A percentile compares a stretch with the other conserved stretches of the same genome.
These are phyloP conservation scores for Lasiodiplodia gonubiensis DNA, from an alignment of 2,329 filamentous ascomycete species.

Conservation along the genomic window DNA sequence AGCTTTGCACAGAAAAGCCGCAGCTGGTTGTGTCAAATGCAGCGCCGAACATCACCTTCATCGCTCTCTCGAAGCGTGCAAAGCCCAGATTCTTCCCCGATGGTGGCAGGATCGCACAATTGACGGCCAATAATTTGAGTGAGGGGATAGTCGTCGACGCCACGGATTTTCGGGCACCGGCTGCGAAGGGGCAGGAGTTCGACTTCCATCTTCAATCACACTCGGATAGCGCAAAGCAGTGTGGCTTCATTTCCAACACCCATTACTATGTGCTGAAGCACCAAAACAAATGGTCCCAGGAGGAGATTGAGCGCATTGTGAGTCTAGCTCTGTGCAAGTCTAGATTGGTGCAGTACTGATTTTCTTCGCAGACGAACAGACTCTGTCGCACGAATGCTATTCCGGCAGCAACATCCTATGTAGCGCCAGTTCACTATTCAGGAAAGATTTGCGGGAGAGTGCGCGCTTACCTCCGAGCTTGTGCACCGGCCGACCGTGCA, in stretches of 20 bases:
- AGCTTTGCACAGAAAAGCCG: neutral
- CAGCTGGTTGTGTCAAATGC: too few relatives aligned
- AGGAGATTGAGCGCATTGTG: neutral
- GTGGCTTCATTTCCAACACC: neutral
- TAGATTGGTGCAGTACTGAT: neutral
- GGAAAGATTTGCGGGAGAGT: conserved; percentile 3
- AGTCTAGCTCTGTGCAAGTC: neutral
- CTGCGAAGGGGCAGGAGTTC: neutral
- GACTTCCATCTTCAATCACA: conserved; percentile 10
- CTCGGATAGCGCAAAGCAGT: neutral
- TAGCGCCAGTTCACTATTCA: neutral
- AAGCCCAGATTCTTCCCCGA: neutral
- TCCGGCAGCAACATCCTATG: neutral
- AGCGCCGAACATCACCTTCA: neutral
- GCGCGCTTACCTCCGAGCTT: neutral
- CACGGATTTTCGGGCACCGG: neutral
- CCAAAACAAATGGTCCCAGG: neutral
- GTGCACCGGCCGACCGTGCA: too few relatives aligned
- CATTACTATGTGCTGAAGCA: neutral
- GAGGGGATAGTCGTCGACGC: neutral
- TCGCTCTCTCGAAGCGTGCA: neutral
- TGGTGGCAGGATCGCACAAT: too few relatives aligned
- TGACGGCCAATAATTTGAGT: neutral
- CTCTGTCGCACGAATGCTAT: neutral
- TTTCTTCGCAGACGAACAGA: neutral